phyloP scores from a whole-genome alignment of 768 basidiomycete species.

The Nidularia pulvinata region DNA sequence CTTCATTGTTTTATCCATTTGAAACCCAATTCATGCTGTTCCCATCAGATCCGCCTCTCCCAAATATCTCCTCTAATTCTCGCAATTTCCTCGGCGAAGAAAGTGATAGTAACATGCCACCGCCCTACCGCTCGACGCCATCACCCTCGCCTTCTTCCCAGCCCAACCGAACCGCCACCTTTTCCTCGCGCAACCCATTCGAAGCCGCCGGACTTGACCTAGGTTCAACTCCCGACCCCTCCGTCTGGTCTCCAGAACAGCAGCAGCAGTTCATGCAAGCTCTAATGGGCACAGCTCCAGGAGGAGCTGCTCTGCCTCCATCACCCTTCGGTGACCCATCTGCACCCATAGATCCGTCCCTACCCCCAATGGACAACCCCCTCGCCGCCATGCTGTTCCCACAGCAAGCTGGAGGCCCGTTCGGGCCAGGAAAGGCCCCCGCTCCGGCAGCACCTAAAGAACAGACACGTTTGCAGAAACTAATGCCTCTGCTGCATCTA shows the following conservation, averaged over 20 bases:
- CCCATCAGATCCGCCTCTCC: background rate
- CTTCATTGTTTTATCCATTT: background rate
- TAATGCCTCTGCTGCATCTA: slow-evolving; percentile 68
- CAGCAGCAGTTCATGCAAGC: slow-evolving; percentile 71
- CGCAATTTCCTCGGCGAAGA: slow-evolving; percentile 47
- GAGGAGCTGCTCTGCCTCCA: slow-evolving; percentile 6
- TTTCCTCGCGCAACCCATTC: slow-evolving; percentile 7
- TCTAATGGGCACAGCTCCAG: slow-evolving; percentile 36
- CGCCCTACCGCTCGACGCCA: slow-evolving; percentile 5
- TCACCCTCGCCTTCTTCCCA: slow-evolving; percentile 25
- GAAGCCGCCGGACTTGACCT: slow-evolving; percentile 17
- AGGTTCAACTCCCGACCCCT: slow-evolving; percentile 40
- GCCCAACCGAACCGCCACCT: background rate
- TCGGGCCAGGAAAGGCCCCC: background rate
- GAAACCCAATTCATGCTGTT: background rate
- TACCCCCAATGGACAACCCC: slow-evolving; percentile 38
- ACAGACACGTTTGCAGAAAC: slow-evolving; percentile 52
- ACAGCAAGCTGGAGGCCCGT: slow-evolving; percentile 1
- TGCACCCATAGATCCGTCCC: slow-evolving; percentile 19
- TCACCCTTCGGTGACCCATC: slow-evolving; percentile 15
- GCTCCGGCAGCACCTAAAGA: slow-evolving; percentile 17
- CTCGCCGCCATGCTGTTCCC: slow-evolving; percentile 44
- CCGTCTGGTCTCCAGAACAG: slow-evolving; percentile 68
- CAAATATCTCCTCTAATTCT: slow-evolving; percentile 4
- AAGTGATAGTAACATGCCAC: slow-evolving; percentile 29